Percentiles rank a stretch among this genome's conserved stretches.
These are phyloP conservation scores for Sorghum bicolor DNA, from an alignment of 176 grass and related monocot species.

Conservation along the genomic window DNA sequence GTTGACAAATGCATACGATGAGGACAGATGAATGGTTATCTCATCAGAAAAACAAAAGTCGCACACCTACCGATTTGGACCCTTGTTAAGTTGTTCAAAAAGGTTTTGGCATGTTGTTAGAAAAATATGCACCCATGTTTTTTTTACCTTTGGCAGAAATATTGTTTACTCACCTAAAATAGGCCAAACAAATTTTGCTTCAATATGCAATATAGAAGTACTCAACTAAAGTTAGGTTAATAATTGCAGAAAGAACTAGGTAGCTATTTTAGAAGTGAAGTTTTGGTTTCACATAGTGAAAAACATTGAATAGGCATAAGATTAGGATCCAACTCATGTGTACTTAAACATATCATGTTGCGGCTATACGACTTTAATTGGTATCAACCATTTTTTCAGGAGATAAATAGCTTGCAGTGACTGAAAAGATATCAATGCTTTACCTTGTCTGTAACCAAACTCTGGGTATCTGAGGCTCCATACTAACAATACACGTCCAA, in stretches of 20 bases:
- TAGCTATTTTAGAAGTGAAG: neutral
- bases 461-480: conserved; percentile 97
- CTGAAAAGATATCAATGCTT: conserved; percentile 14
- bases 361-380: neutral
- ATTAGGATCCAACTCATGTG: conserved; percentile 2
- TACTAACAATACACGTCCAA: conserved; percentile 79
- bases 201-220: neutral
- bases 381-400: neutral
- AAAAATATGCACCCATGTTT: neutral
- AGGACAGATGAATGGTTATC: conserved; percentile 19
- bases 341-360: neutral
- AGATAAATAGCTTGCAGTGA: conserved; percentile 5
- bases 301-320: neutral
- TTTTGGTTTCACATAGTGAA: neutral
- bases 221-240: conserved; percentile 10
- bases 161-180: neutral
- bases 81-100: neutral
- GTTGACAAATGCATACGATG: conserved; percentile 28
- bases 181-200: conserved; percentile 9
- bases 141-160: conserved; percentile 16
- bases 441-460: conserved; percentile 93
- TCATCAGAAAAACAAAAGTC: neutral
- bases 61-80: neutral
- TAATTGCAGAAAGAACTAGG: neutral
- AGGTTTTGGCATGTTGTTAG: neutral